These are phyloP conservation scores for Cryphonectria carpinicola DNA, from an alignment of 2,329 filamentous ascomycete genomes.

Conservation along the genomic window DNA sequence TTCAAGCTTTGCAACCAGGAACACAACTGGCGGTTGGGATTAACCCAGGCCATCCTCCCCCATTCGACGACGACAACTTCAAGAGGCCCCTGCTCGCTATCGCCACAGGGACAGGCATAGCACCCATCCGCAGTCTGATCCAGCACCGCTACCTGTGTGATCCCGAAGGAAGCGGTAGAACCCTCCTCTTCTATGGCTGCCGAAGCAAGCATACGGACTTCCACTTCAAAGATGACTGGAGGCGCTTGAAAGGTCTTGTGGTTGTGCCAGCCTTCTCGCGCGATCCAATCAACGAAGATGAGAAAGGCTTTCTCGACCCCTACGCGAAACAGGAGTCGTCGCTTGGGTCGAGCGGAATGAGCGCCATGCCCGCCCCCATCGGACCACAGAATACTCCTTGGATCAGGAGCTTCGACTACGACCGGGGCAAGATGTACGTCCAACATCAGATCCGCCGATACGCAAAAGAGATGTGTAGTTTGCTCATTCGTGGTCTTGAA, in stretches of 20 bases:
- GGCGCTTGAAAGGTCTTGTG: constrained; percentile 35
- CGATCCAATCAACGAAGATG: constrained; percentile 38
- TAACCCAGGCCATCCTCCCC: constrained; percentile 54
- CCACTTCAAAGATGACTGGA: constrained; percentile 82
- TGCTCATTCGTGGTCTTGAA: constrained; percentile 36
- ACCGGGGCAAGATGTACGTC: constrained; percentile 55
- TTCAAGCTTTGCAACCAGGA: constrained; percentile 65
- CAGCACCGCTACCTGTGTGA: constrained; percentile 62
- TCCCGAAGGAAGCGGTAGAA: constrained; percentile 44
- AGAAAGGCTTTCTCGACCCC: constrained; percentile 19
- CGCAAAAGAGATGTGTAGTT: constrained; percentile 40
- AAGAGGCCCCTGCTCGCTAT: constrained; percentile 71
- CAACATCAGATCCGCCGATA: constrained; percentile 57
- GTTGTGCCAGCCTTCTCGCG: constrained; percentile 55
- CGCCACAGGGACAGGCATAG: constrained; percentile 84
- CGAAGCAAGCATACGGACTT: constrained; percentile 76
- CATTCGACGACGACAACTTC: constrained; percentile 44
- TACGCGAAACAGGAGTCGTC: constrained; percentile 11
- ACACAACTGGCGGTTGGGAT: constrained; percentile 64
- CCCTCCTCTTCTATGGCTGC: constrained; percentile 80
- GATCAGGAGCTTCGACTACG: constrained; percentile 27
- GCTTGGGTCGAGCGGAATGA: not conserved
- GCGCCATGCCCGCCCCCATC: constrained; percentile 14
- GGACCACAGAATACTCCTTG: constrained; percentile 24
- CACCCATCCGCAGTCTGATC: constrained; percentile 81